phyloP scores from a whole-genome alignment of 768 basidiomycete species.

The Rhodotorula paludigena region DNA sequence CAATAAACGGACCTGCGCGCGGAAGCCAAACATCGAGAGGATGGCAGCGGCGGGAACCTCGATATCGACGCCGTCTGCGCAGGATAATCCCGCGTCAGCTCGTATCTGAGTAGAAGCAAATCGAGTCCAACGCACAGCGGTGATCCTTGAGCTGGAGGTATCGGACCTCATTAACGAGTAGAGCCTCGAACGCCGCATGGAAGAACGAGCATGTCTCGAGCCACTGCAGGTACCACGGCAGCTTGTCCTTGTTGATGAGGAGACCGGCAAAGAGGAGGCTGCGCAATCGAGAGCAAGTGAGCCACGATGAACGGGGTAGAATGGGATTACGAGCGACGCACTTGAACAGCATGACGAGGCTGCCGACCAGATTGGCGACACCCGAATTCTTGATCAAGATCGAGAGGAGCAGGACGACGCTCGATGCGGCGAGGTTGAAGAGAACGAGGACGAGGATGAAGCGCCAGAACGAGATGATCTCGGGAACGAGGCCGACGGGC shows the following conservation, averaged over 20 bases:
- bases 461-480: slow-evolving; percentile 90
- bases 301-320: not conserved
- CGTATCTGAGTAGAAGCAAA: too few species aligned
- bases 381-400: slow-evolving; percentile 80
- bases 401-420: slow-evolving; percentile 81
- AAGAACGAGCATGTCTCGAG: slow-evolving; percentile 91
- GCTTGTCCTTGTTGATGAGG: slow-evolving; percentile 85
- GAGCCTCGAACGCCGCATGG: slow-evolving; percentile 95
- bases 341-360: slow-evolving; percentile 97
- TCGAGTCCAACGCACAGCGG: slow-evolving; percentile 46
- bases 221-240: slow-evolving; percentile 69
- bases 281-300: slow-evolving; percentile 7
- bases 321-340: slow-evolving; percentile 52
- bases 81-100: too few species aligned
- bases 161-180: slow-evolving; percentile 94
- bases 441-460: slow-evolving; percentile 92
- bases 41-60: slow-evolving; percentile 96
- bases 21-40: slow-evolving; percentile 85
- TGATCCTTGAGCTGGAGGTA: slow-evolving; percentile 88
- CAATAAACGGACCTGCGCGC: slow-evolving; percentile 72
- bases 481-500: slow-evolving; percentile 88
- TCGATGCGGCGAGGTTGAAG: slow-evolving; percentile 94
- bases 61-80: slow-evolving; percentile 83
- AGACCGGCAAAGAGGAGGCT: slow-evolving; percentile 93
- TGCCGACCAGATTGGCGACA: slow-evolving; percentile 89